These are phyloP conservation scores for Marasmius fiardii DNA, from an alignment of 1,284 basidiomycete species.

Conservation along the genomic window DNA sequence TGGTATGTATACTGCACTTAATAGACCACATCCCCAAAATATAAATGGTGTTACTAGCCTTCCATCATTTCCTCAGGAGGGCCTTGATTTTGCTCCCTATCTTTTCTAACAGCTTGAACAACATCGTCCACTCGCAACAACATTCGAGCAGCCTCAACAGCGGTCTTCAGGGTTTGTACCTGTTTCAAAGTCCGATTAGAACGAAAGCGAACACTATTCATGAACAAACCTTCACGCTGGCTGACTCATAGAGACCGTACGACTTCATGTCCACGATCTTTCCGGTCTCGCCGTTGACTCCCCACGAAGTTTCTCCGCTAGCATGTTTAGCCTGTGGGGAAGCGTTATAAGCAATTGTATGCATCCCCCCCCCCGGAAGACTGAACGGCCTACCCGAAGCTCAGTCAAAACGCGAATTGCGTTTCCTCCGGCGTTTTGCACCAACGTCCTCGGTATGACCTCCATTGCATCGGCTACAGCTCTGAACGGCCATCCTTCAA, in stretches of 20 bases:
- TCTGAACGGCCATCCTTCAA: constrained; percentile 88
- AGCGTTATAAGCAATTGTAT: neutral
- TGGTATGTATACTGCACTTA: too few species aligned
- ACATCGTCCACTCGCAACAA: constrained; percentile 94
- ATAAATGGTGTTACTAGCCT: constrained; percentile 8
- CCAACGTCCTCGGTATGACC: constrained; percentile 93
- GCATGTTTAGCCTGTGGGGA: constrained; percentile 86
- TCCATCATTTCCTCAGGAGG: constrained; percentile 61
- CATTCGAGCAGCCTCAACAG: constrained; percentile 92
- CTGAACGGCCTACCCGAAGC: constrained; percentile 58
- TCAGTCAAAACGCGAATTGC: constrained; percentile 92
- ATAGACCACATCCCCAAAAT: neutral
- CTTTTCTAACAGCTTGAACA: constrained; percentile 79
- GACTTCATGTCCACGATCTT: constrained; percentile 95
- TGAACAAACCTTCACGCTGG: constrained; percentile 80
- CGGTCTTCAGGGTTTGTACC: constrained; percentile 97
- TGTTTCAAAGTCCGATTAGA: constrained; percentile 20
- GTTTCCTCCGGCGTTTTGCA: constrained; percentile 96
- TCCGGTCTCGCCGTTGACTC: constrained; percentile 93
- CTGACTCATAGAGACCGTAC: constrained; percentile 93
- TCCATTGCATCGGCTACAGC: constrained; percentile 97
- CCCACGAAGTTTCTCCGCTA: constrained; percentile 87
- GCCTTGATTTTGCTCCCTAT: constrained; percentile 50
- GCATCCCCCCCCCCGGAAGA: constrained; percentile 6
- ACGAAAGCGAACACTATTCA: neutral